These are phyloP conservation scores for Aaosphaeria arxii DNA, from an alignment of 2,329 filamentous ascomycete genomes.

Conservation along the genomic window DNA sequence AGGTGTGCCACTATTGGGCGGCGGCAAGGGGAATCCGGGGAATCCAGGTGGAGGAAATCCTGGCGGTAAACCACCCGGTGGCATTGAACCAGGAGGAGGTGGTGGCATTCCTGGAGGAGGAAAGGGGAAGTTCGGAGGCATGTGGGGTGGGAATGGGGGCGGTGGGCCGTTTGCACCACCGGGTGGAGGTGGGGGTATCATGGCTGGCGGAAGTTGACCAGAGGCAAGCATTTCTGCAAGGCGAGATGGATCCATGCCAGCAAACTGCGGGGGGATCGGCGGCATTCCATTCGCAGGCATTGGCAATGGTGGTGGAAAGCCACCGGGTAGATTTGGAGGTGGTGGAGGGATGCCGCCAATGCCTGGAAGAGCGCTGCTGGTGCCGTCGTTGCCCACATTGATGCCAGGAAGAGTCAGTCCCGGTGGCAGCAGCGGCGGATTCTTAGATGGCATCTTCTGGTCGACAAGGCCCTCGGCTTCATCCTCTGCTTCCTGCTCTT, in stretches of 20 bases:
- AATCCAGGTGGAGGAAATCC: constrained; percentile 23
- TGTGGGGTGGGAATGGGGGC: constrained; percentile 17
- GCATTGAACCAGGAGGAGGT: constrained; percentile 17
- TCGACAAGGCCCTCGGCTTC: constrained; percentile 91
- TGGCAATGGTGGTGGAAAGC: constrained; percentile 26
- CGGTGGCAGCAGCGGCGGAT: constrained; percentile 60
- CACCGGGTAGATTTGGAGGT: constrained; percentile 36
- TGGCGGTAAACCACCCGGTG: constrained; percentile 19
- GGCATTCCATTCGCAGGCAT: constrained; percentile 20
- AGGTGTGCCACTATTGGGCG: constrained; percentile 18
- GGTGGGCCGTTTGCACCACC: constrained; percentile 16
- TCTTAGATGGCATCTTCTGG: constrained; percentile 72
- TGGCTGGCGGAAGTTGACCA: constrained; percentile 35
- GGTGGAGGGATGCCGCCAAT: constrained; percentile 43
- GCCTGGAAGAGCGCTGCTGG: constrained; percentile 46
- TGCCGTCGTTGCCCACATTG: constrained; percentile 37
- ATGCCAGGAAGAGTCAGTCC: constrained; percentile 44
- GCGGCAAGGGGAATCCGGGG: constrained; percentile 35
- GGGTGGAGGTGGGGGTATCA: constrained; percentile 21
- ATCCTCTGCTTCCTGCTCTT: constrained; percentile 90
- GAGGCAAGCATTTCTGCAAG: constrained; percentile 33
- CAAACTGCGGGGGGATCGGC: constrained; percentile 16
- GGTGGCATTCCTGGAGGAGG: constrained; percentile 24
- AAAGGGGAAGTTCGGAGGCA: constrained; percentile 18
- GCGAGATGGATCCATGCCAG: constrained; percentile 14